These are phyloP conservation scores for Daldinia sp. DNA, from an alignment of 2,329 filamentous ascomycete genomes.

Conservation along the genomic window DNA sequence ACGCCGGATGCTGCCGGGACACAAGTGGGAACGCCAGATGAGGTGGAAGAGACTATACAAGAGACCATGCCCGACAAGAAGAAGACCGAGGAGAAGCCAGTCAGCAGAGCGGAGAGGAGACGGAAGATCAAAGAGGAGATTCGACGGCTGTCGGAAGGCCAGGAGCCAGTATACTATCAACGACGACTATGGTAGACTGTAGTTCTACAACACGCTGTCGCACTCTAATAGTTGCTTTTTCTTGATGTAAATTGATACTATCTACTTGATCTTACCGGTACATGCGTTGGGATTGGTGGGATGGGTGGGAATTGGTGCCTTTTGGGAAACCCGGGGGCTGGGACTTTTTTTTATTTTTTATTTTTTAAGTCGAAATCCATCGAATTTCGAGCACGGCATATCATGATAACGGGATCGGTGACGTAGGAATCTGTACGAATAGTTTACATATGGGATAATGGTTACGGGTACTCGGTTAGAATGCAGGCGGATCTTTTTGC, in stretches of 20 bases:
- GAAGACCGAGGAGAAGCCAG: slow-evolving; percentile 55
- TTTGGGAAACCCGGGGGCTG: background rate
- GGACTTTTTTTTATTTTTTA: background rate
- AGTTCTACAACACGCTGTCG: background rate
- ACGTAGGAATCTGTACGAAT: slow-evolving; percentile 7
- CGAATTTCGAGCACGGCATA: slow-evolving; percentile 17
- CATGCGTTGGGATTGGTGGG: slow-evolving; percentile 7
- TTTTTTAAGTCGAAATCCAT: too few species aligned
- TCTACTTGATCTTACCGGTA: slow-evolving; percentile 8
- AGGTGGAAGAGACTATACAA: slow-evolving; percentile 6
- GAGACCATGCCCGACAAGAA: slow-evolving; percentile 14
- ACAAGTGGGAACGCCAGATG: slow-evolving; percentile 24
- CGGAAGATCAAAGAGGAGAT: slow-evolving; percentile 67
- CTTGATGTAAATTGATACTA: slow-evolving; percentile 16
- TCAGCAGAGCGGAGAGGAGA: slow-evolving; percentile 63
- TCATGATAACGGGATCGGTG: slow-evolving; percentile 14
- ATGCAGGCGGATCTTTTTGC: slow-evolving; percentile 7
- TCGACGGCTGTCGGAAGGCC: slow-evolving; percentile 54
- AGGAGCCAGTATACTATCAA: slow-evolving; percentile 61
- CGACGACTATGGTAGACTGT: slow-evolving; percentile 60
- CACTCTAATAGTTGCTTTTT: background rate
- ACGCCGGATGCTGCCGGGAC: slow-evolving; percentile 4
- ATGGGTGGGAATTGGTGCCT: slow-evolving; percentile 2
- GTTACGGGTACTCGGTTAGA: slow-evolving; percentile 18
- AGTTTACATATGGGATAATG: slow-evolving; percentile 11